Base-by-base conservation (phyloP, 176 grass and related monocot genomes). In the Avena insularis region DNA sequence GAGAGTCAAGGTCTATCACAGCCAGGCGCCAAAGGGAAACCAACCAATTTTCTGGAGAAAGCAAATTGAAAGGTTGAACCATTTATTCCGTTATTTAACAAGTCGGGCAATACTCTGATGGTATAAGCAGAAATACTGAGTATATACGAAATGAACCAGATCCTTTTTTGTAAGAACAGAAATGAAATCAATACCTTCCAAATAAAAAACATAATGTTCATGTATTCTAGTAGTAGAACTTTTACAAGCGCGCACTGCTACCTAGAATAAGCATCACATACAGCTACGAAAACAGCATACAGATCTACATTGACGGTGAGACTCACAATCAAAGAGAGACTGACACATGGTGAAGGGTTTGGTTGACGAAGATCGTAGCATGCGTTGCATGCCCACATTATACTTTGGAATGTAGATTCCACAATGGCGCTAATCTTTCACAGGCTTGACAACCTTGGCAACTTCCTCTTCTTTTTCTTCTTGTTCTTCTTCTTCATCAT, bases 371-470 rank as follows among this genome's bases (percentile, higher is more conserved):
- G 29, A 38, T 7, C 49, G 68, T 58, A 57, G 31, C 70, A 82
- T 54, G 72, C 78, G 58, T 65, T 35, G 64, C 64, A 84, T 63
- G 45, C 49, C 51, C 3, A 55, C 72, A 72, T 54, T 55, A 72
- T 63, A 77, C 31, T 62, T 53, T 77, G 60, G 40, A 43, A 1
- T 0, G 25, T 62, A 62, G 72, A 91, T 85, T 55, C 50, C 59
- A 69, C 68, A 61, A 57, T 45, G 20, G 53, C 1, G 16, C 19
- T 91, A 91, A 36, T 68, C 71, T 90, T 83, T 83, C 66, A 88
- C 89, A 77, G 82, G 75, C 78, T 81, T 69, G 1, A 65, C 43
- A 5, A 50, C 33, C 1, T 82, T 90, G 0, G 81, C 85, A 3
- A 76, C 71, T 53, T 85, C 82, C 0, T 75, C 79, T 16, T 80